These are phyloP conservation scores for Lomentospora prolificans DNA, from an alignment of 2,329 filamentous ascomycete species.

Conservation along the genomic window DNA sequence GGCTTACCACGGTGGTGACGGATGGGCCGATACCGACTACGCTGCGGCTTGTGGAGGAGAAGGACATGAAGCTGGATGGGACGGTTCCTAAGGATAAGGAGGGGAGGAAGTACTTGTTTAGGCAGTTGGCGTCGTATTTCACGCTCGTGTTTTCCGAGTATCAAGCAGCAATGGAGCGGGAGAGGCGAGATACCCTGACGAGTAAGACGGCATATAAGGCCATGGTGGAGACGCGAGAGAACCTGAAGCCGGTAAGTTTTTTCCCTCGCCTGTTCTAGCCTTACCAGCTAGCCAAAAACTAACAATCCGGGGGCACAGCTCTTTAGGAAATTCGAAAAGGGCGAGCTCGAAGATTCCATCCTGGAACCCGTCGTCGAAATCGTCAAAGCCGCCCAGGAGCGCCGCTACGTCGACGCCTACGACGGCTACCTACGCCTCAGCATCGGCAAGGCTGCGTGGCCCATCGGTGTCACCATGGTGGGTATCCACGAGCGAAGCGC, in stretches of 20 bases:
- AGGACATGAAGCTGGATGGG: slow-evolving; percentile 74
- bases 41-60: slow-evolving; percentile 67
- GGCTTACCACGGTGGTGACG: slow-evolving; percentile 51
- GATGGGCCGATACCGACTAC: slow-evolving; percentile 81
- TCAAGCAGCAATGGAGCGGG: slow-evolving; percentile 64
- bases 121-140: slow-evolving; percentile 91
- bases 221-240: slow-evolving; percentile 79
- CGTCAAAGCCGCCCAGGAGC: slow-evolving; percentile 78
- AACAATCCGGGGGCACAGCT: too few species aligned
- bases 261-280: background rate
- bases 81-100: slow-evolving; percentile 53
- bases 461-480: slow-evolving; percentile 98
- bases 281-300: background rate
- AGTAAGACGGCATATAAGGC: slow-evolving; percentile 74
- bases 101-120: slow-evolving; percentile 62
- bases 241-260: slow-evolving; percentile 61
- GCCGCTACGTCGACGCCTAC: slow-evolving; percentile 91
- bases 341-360: slow-evolving; percentile 67
- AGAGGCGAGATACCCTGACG: slow-evolving; percentile 55
- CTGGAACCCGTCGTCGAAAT: slow-evolving; percentile 83
- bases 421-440: slow-evolving; percentile 87
- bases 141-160: slow-evolving; percentile 91
- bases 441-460: slow-evolving; percentile 96
- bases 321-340: slow-evolving; percentile 80
- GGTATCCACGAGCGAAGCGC: slow-evolving; percentile 97